Percentiles rank a stretch among this genome's conserved stretches.
Evolutionary conservation across 139 green algal genomes (phyloP).

Genomic region (Micractinium conductrix): DNA sequence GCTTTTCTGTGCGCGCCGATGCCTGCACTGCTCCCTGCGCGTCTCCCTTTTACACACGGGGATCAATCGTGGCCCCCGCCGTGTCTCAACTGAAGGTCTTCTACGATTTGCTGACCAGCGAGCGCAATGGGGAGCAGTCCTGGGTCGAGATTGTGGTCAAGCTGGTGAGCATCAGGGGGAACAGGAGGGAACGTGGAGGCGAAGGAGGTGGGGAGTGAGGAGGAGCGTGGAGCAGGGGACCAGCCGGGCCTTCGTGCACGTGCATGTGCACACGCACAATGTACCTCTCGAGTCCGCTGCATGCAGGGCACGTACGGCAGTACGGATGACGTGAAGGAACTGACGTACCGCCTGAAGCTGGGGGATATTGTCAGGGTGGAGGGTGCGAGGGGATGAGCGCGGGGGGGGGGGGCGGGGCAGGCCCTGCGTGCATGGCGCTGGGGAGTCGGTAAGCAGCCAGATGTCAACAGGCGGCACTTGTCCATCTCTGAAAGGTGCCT

Average conservation of each 20-base stretch:
- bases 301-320: background rate
- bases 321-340: background rate
- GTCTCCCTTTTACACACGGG: background rate
- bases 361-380: background rate
- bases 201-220: background rate
- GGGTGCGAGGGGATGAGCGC: too few relatives aligned
- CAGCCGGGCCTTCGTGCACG: background rate
- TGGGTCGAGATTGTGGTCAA: constrained; percentile 13
- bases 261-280: too few relatives aligned
- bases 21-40: background rate
- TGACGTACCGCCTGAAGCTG: background rate
- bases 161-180: background rate
- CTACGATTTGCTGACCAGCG: background rate
- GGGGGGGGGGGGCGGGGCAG: too few relatives aligned
- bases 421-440: too few relatives aligned
- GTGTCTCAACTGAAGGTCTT: background rate
- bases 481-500: too few relatives aligned
- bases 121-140: background rate
- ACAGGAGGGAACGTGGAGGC: background rate
- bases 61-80: background rate
- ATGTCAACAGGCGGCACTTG: too few relatives aligned
- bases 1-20: background rate
- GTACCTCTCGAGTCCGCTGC: background rate
- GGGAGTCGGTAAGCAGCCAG: too few relatives aligned
- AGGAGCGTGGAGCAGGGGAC: background rate